Conservation (phyloP, 176 grass and related monocot genomes). For the Triticum timopheevii region DNA sequence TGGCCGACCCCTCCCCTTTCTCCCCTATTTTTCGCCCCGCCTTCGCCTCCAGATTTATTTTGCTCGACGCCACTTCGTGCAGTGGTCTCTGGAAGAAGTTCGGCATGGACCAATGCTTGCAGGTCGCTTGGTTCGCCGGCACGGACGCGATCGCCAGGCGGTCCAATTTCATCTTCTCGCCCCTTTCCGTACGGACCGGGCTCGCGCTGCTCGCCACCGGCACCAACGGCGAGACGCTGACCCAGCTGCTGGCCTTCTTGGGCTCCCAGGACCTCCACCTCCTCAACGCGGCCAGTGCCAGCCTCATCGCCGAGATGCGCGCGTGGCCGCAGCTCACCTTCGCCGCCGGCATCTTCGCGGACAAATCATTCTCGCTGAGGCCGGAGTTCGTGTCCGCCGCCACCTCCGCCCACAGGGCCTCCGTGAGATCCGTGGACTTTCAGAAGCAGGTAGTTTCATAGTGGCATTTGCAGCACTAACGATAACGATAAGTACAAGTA, state of each 20-base stretch:
- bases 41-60: neutral
- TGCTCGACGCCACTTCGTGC: neutral
- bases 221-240: neutral
- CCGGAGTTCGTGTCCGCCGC: constrained; percentile 19
- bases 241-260: constrained; percentile 17
- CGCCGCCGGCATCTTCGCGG: constrained; percentile 24
- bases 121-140: constrained; percentile 14
- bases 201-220: constrained; percentile 30
- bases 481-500: no score
- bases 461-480: neutral
- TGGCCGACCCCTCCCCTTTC: neutral
- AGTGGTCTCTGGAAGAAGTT: neutral
- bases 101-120: constrained; percentile 9
- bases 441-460: neutral
- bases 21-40: neutral
- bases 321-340: constrained; percentile 26
- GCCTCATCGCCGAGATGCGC: neutral
- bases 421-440: neutral
- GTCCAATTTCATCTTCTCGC: constrained; percentile 45
- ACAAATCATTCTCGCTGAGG: constrained; percentile 2
- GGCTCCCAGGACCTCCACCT: neutral
- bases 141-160: constrained; percentile 1
- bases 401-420: neutral
- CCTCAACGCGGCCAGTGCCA: neutral
- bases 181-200: neutral